Percentiles rank a stretch among this genome's conserved stretches.
Conservation (phyloP, 495 filamentous ascomycete species). For the Collariella sp. region DNA sequence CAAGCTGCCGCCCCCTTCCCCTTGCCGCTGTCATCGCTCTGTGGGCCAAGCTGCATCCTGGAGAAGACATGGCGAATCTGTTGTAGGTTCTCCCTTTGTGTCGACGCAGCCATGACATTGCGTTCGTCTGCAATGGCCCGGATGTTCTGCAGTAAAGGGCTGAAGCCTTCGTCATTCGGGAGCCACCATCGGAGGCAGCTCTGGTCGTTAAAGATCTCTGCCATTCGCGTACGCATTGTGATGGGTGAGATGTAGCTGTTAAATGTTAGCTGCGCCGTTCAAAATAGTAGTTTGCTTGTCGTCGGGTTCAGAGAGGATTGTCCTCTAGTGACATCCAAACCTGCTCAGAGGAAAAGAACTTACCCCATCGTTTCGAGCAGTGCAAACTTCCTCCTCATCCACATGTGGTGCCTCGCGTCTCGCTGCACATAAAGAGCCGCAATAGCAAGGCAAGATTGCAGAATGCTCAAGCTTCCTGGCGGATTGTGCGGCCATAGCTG, state of each 20-base stretch:
- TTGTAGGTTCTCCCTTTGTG: slow-evolving; percentile 56
- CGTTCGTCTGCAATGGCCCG: slow-evolving; percentile 71
- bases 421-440: slow-evolving; percentile 69
- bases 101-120: slow-evolving; percentile 50
- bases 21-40: not conserved
- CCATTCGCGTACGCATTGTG: slow-evolving; percentile 63
- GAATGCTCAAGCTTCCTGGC: slow-evolving; percentile 57
- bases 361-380: slow-evolving; percentile 75
- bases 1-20: slow-evolving; percentile 7
- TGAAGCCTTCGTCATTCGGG: slow-evolving; percentile 67
- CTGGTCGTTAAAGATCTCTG: slow-evolving; percentile 58
- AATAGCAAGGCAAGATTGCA: slow-evolving; percentile 70
- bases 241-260: slow-evolving; percentile 72
- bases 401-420: slow-evolving; percentile 65
- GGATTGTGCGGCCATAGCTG: slow-evolving; percentile 62
- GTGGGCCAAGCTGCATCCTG: slow-evolving; percentile 30
- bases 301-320: no score
- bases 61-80: slow-evolving; percentile 70
- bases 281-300: no score
- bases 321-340: not conserved
- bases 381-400: slow-evolving; percentile 73
- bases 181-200: slow-evolving; percentile 78
- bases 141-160: slow-evolving; percentile 61
- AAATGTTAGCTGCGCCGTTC: not conserved
- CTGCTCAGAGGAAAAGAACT: slow-evolving; percentile 29